Conservation (phyloP, 1,139 yeast species). For the Diutina mesorugosa region DNA sequence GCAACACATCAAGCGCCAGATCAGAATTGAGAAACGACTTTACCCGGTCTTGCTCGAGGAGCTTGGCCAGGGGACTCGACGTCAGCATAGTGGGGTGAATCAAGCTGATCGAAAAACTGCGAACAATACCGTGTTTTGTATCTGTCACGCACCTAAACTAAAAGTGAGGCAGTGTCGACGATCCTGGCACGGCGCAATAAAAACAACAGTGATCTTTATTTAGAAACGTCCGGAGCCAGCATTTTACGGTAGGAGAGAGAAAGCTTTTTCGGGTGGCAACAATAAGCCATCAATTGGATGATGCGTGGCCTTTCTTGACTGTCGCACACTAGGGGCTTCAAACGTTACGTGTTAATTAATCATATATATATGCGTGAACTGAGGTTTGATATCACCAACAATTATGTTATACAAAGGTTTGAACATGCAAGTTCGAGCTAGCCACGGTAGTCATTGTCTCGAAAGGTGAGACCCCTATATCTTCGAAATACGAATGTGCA, state of each 20-base stretch:
- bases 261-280: neutral
- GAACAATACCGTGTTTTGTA: neutral
- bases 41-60: conserved; percentile 4
- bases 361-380: neutral
- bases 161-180: neutral
- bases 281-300: neutral
- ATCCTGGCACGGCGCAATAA: neutral
- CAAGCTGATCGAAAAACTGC: neutral
- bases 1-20: conserved; percentile 45
- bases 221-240: too few relatives aligned
- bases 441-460: neutral
- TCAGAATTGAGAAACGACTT: conserved; percentile 14
- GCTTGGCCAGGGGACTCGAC: conserved; percentile 1
- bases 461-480: neutral
- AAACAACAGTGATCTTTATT: neutral
- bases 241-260: neutral
- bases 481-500: neutral
- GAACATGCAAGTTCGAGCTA: neutral
- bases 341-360: neutral
- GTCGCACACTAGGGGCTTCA: neutral
- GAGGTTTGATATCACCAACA: too few relatives aligned
- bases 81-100: neutral
- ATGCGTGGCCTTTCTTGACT: neutral
- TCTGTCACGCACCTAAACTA: neutral
- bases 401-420: neutral